Evolutionary conservation across 768 basidiomycete genomes (phyloP), one percentile per base, ranked within the genome.

Genomic region (Pleurotus platypus): DNA sequence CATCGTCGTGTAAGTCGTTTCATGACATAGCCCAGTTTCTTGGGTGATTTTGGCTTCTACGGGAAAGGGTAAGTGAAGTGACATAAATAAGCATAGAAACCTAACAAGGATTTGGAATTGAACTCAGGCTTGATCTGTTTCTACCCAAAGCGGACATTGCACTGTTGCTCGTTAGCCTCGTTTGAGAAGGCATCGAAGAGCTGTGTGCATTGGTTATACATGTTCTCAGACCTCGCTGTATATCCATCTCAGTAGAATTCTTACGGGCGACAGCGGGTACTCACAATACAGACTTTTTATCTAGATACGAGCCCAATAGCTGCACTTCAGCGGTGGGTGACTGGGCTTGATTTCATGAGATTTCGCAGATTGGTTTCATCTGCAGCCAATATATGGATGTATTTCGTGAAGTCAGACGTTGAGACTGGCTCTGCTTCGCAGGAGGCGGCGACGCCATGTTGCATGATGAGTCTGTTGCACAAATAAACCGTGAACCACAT

Each of bases 41-140:
- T 94, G 56, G 94, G 94, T 20, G 92, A 95, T 66, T 83, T 93
- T 46, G 86, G 87, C 4, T 95, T 97, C 76, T 97, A 97, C 63
- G 95, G 95, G 22, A 90, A 89, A 71, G 83, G 86, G 89, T 87
- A 61, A 59, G 75, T 61, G 40, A 38, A 39, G 39, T 53, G 39
- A 22, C 16, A 53, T 53, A 49, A n/a, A 49, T 16, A 47, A 35
- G 43, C 46, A 48, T 46, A 58, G 53, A 8, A 45, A 40, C 22
- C 13, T 20, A n/a, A 24, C 6, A 13, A 54, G 8, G 15, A n/a
- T 16, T 20, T 37, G 15, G 15, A 6, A 55, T 40, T 30, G 47
- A 37, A 51, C 5, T 5, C 24, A 6, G 5, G 5, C n/a, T 43
- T 42, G n/a, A 35, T 11, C 18, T 24, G 51, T 20, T 38, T 49